Base-by-base conservation (phyloP, 176 grass and related monocot species). In the sorghum (Sorghum bicolor) region DNA sequence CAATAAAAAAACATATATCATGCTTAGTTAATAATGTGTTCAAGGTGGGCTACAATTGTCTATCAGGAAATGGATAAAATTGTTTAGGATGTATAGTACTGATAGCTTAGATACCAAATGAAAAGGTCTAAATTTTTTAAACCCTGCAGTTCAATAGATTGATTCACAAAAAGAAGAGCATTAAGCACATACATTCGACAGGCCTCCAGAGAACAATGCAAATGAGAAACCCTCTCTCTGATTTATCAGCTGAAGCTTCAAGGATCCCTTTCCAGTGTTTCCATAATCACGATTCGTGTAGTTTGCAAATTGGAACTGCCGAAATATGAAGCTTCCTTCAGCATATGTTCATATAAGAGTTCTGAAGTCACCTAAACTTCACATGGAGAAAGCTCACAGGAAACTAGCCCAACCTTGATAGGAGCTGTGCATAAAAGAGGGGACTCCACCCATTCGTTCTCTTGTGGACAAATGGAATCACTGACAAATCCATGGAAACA, bases 231-330 rank as follows among this genome's bases (percentile, higher is more conserved):
- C 96, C 47, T 79, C 83, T 81, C 96, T 91, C 64, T 98, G 96
- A 72, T 98, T 98, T 67, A 98, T 98, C 52, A 98, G 52, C 74
- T 93, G 93, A 85, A 98, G 80, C 85, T 55, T 98, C 89, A 95
- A 82, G n/a, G 55, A 83, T 6, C 96, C 96, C 57, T 87, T 95
- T 78, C 93, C 93, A 5, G 73, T 95, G 43, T 88, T 90, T 12
- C 4, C 36, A 8, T 98, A 98, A 64, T 84, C 74, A 2, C 25
- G 7, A 53, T 47, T 98, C 10, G 80, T 76, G 79, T 92, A 90
- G 70, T 95, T 98, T 81, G 92, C 93, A 85, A 76, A 95, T 89
- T 92, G 89, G 72, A 93, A 93, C 93, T 95, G 85, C 78, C 87
- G 83, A 58, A 84, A 70, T 31, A 82, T 64, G 20, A 82, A 65